A percentile compares a stretch with the other conserved stretches of the same genome.
Evolutionary conservation across 768 basidiomycete species (phyloP).

Genomic region (Russula brevipes): DNA sequence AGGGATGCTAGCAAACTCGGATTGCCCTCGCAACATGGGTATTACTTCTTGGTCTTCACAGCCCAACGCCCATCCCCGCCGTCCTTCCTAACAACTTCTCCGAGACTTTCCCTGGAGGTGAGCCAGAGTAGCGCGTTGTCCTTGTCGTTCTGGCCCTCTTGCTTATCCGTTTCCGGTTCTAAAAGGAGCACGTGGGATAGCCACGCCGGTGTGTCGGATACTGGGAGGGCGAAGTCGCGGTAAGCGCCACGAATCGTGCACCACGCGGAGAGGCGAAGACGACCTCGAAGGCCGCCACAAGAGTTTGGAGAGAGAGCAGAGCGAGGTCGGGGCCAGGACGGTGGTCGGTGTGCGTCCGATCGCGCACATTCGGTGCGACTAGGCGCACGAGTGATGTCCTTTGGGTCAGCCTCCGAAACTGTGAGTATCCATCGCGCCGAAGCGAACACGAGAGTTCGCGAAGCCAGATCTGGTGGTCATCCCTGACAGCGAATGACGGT

Average conservation of each 20-base stretch:
- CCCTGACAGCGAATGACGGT: slow-evolving; percentile 36
- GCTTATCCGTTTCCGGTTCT: not conserved
- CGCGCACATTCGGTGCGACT: not conserved
- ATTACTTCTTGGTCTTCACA: slow-evolving; percentile 16
- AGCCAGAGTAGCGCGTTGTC: slow-evolving; percentile 15
- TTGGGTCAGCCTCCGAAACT: slow-evolving; percentile 14
- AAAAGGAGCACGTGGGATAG: slow-evolving; percentile 17
- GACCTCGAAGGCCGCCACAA: slow-evolving; percentile 13
- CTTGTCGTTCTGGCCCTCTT: not conserved
- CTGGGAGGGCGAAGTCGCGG: slow-evolving; percentile 17
- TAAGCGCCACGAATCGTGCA: slow-evolving; percentile 20
- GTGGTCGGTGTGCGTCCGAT: not conserved
- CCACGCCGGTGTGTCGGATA: slow-evolving; percentile 15
- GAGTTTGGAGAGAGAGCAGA: slow-evolving; percentile 15
- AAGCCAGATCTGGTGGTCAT: slow-evolving; percentile 47
- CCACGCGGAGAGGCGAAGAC: slow-evolving; percentile 19
- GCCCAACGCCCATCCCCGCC: slow-evolving; percentile 15
- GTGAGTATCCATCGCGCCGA: slow-evolving; percentile 24
- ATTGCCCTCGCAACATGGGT: not conserved
- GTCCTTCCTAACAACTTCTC: slow-evolving; percentile 21
- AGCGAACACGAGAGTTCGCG: slow-evolving; percentile 46
- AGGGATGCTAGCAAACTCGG: not conserved
- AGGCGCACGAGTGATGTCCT: not conserved
- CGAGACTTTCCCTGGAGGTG: slow-evolving; percentile 12
- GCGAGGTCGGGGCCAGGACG: slow-evolving; percentile 6